Evolutionary conservation across 805 yeast genomes (phyloP), one percentile per base, ranked within the genome.

Genomic region (Candida manassasensis): DNA sequence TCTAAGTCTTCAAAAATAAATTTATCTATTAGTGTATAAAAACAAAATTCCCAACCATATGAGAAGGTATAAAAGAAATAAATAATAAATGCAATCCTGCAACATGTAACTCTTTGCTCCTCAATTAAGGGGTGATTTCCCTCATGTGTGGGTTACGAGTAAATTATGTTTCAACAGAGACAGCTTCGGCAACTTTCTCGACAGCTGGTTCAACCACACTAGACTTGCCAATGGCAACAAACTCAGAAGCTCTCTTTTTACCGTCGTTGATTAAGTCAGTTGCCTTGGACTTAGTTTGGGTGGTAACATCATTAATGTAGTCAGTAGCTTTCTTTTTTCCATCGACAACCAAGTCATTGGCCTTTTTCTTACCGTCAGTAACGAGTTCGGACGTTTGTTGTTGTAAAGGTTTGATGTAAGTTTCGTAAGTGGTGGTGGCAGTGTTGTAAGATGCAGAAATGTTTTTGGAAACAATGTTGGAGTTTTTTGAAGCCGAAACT

Each of bases 351-450:
- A 64, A 55, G 18, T 30, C 33, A 13, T 19, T 19, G 9, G 21
- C 21, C 6, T 21, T 19, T 7, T 21, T 12, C 21, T 30, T 30
- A 13, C 54, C 57, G 22, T 62, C 68, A 38, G 43, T 40, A 25
- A 63, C 69, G 44, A 61, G 63, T 35, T 48, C 63, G 39, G 60
- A 61, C 27, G 71, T 63, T 45, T 63, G 62, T 29, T 51, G 46
- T 45, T 57, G 59, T 45, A 64, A 56, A 19, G 71, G 71, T 43
- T 57, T 59, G 33, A 67, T 52, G 49, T 54, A 63, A 38, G 46
- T 48, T 43, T 52, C 54, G 38, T 61, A 46, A 36, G 61, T 53
- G 21, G 55, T 49, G 12, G 54, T 47, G 10, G 63, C 63, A 27
- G 68, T 60, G 42, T 52, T 59, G 42, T 54, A 53, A 3, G 63